A percentile compares a stretch with the other conserved stretches of the same genome.
Evolutionary conservation across 805 yeast species (phyloP).

Genomic region (Danielia reshetovae): DNA sequence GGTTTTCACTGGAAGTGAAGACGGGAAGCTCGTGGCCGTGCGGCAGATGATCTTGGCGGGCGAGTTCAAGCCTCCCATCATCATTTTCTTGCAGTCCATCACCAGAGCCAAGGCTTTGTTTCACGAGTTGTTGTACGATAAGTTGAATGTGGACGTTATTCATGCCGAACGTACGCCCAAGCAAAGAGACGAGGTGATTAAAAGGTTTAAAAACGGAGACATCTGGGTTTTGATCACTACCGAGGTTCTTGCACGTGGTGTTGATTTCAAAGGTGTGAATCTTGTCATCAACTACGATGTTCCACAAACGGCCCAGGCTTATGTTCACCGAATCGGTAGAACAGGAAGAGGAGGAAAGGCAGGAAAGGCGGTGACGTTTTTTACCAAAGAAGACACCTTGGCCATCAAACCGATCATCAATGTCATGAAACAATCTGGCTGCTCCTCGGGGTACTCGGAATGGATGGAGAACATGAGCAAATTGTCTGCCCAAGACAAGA

Average conservation of each 20-base stretch:
- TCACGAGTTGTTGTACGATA: slow-evolving; percentile 90
- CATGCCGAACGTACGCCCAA: slow-evolving; percentile 90
- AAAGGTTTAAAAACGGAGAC: slow-evolving; percentile 82
- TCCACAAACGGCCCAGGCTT: slow-evolving; percentile 89
- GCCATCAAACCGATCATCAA: slow-evolving; percentile 81
- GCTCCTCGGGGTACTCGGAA: slow-evolving; percentile 53
- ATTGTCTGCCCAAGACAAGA: slow-evolving; percentile 59
- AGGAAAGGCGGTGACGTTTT: slow-evolving; percentile 88
- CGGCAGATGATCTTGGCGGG: slow-evolving; percentile 83
- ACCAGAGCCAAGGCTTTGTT: slow-evolving; percentile 92
- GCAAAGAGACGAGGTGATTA: slow-evolving; percentile 83
- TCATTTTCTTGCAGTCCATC: slow-evolving; percentile 88
- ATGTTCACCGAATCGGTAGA: slow-evolving; percentile 97
- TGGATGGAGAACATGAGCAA: slow-evolving; percentile 81
- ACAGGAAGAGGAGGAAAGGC: slow-evolving; percentile 92
- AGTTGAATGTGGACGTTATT: slow-evolving; percentile 88
- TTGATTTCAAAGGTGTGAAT: slow-evolving; percentile 94
- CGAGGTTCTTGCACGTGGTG: slow-evolving; percentile 94
- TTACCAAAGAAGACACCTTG: slow-evolving; percentile 81
- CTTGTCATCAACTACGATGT: slow-evolving; percentile 94
- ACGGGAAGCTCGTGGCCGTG: slow-evolving; percentile 89
- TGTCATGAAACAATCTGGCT: slow-evolving; percentile 93
- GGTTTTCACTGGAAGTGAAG: slow-evolving; percentile 86
- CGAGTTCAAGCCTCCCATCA: slow-evolving; percentile 86
- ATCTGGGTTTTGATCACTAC: slow-evolving; percentile 96